Evolutionary conservation across 2,329 filamentous ascomycete species (phyloP).

Genomic region (Claviceps digitariae): DNA sequence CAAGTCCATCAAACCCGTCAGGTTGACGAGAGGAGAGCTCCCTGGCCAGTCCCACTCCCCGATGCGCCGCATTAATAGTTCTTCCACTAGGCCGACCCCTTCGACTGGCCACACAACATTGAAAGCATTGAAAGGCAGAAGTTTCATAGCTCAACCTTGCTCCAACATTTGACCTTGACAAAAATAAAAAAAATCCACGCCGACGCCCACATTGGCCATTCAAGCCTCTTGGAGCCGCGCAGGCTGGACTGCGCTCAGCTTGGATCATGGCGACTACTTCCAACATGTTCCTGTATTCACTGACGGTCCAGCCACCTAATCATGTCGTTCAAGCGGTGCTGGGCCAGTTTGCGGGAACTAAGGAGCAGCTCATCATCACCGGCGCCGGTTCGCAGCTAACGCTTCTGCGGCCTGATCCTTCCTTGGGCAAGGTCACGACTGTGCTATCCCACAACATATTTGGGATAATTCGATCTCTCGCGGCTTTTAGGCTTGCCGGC

Average conservation of each 20-base stretch:
- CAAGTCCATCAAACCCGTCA: not conserved
- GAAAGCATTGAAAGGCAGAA: slow-evolving; percentile 12
- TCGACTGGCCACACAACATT: not conserved
- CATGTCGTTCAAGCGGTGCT: slow-evolving; percentile 82
- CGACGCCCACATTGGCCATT: slow-evolving; percentile 12
- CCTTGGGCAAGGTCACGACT: slow-evolving; percentile 73
- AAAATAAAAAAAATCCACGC: slow-evolving; percentile 3
- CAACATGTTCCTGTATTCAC: slow-evolving; percentile 95
- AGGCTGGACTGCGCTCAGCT: slow-evolving; percentile 35
- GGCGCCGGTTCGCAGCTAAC: slow-evolving; percentile 83
- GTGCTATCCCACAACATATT: slow-evolving; percentile 89
- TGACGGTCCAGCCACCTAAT: slow-evolving; percentile 88
- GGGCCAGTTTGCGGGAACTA: slow-evolving; percentile 90
- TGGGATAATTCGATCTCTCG: slow-evolving; percentile 82
- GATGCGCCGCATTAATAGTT: slow-evolving; percentile 24
- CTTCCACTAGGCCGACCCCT: slow-evolving; percentile 15
- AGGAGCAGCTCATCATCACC: slow-evolving; percentile 94
- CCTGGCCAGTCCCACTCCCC: slow-evolving; percentile 15
- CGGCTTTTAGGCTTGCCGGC: slow-evolving; percentile 81
- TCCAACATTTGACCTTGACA: slow-evolving; percentile 8
- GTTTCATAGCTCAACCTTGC: slow-evolving; percentile 18
- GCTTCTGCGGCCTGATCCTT: slow-evolving; percentile 73
- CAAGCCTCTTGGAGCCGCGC: slow-evolving; percentile 27
- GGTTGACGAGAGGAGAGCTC: slow-evolving; percentile 10
- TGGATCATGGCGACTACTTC: slow-evolving; percentile 86